These are phyloP conservation scores for Zygoascus ofunaensis DNA, from an alignment of 805 yeast genomes.

Conservation along the genomic window DNA sequence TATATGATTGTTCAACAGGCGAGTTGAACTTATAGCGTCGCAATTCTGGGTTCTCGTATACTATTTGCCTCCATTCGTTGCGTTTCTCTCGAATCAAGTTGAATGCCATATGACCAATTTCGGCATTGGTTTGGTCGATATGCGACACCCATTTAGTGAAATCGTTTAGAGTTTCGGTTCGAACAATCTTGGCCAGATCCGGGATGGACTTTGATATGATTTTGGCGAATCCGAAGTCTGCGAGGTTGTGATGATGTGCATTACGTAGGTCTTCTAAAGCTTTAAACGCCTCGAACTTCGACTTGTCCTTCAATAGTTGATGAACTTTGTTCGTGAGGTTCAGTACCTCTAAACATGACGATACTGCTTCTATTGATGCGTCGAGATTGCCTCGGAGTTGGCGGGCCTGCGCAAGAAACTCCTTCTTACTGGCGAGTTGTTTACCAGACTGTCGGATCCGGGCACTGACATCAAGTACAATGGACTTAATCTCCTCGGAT, in stretches of 20 bases:
- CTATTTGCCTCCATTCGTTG: constrained; percentile 47
- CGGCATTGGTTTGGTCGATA: constrained; percentile 33
- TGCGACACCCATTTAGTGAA: constrained; percentile 49
- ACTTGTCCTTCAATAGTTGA: constrained; percentile 62
- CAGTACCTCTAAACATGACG: constrained; percentile 67
- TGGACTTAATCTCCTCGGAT: constrained; percentile 48
- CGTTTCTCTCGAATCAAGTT: constrained; percentile 49
- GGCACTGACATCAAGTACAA: constrained; percentile 46
- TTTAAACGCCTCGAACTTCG: constrained; percentile 80
- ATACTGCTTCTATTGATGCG: constrained; percentile 61
- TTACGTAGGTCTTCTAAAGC: constrained; percentile 65
- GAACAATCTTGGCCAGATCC: constrained; percentile 58
- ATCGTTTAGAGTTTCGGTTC: constrained; percentile 56
- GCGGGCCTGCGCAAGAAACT: constrained; percentile 47
- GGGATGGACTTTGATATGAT: constrained; percentile 73
- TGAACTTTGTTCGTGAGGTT: constrained; percentile 82
- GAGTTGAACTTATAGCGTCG: constrained; percentile 66
- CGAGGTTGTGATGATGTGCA: constrained; percentile 55
- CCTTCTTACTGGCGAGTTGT: constrained; percentile 51
- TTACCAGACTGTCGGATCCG: constrained; percentile 56
- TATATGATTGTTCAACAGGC: constrained; percentile 69
- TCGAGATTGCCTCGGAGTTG: constrained; percentile 58
- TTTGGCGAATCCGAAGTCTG: constrained; percentile 63
- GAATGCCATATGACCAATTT: constrained; percentile 50
- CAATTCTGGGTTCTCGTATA: constrained; percentile 36